Percentiles rank a stretch among this genome's conserved stretches.
phyloP scores from a whole-genome alignment of 495 filamentous ascomycete genomes.

The Aspergillus haitiensis region DNA sequence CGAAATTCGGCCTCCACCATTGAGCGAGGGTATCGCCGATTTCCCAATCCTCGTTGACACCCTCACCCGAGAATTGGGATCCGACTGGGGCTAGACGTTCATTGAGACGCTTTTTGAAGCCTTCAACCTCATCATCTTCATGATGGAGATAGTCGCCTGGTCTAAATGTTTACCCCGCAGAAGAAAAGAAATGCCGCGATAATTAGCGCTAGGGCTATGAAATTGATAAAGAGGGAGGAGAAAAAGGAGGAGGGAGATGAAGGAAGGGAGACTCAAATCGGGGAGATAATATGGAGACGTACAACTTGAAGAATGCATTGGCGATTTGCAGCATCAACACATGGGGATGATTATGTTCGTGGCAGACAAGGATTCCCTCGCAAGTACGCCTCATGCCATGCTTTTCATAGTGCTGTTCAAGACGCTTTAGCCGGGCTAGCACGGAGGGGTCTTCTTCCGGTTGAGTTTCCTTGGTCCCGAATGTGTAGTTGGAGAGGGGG shows the following conservation, averaged over 20 bases:
- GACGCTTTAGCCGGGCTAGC: conserved; percentile 81
- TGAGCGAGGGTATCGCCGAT: conserved; percentile 92
- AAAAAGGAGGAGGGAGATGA: too few species aligned
- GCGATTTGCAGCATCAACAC: conserved; percentile 98
- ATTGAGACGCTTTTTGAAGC: conserved; percentile 89
- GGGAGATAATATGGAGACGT: conserved; percentile 22
- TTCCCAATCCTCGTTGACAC: conserved; percentile 86
- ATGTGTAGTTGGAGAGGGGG: conserved; percentile 96
- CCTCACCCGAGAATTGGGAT: conserved; percentile 80
- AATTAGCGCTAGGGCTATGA: too few species aligned
- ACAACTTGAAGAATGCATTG: conserved; percentile 98
- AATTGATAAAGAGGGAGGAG: too few species aligned
- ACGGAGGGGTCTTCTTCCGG: conserved; percentile 97
- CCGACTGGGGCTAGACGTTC: conserved; percentile 91
- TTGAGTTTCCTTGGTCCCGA: conserved; percentile 96
- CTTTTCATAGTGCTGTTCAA: conserved; percentile 89
- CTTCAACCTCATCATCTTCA: conserved; percentile 86
- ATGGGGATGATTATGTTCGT: conserved; percentile 98
- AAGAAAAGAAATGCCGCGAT: neutral
- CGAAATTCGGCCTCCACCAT: conserved; percentile 98
- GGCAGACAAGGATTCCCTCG: conserved; percentile 94
- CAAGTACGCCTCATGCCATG: conserved; percentile 97
- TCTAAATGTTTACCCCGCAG: conserved; percentile 33
- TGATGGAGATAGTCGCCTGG: conserved; percentile 93
- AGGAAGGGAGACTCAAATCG: too few species aligned